These are phyloP conservation scores for Lodderomyces oxycetoniae DNA, from an alignment of 1,139 yeast species.

Conservation along the genomic window DNA sequence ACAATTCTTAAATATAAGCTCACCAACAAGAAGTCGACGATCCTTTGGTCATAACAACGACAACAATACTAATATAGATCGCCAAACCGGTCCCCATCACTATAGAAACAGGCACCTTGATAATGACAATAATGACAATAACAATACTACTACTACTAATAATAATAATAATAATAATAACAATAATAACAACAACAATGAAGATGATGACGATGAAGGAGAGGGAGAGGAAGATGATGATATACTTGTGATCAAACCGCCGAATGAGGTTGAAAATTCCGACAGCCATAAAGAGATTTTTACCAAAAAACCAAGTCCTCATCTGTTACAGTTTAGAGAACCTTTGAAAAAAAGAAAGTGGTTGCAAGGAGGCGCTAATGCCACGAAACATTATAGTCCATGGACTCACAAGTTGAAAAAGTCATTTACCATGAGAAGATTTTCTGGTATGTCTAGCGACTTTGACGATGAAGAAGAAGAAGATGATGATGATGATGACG, in stretches of 20 bases:
- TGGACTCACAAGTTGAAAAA: constrained; percentile 15
- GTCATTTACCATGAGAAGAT: constrained; percentile 21
- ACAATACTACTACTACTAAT: neutral
- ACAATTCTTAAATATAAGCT: constrained; percentile 8
- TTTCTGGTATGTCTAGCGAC: constrained; percentile 12
- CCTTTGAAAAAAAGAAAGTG: constrained; percentile 7
- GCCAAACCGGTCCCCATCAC: neutral
- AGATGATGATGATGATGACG: constrained; percentile 16
- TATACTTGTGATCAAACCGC: constrained; percentile 74
- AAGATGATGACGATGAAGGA: constrained; percentile 12
- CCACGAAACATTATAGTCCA: constrained; percentile 11
- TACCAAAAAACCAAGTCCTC: constrained; percentile 20
- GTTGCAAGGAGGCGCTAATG: constrained; percentile 8
- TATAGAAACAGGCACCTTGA: neutral
- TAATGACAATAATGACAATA: neutral
- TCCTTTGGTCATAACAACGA: neutral
- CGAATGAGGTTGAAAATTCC: constrained; percentile 59
- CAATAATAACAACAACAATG: neutral
- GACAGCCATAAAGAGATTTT: constrained; percentile 30
- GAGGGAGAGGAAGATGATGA: constrained; percentile 62
- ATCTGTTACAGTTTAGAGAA: constrained; percentile 18
- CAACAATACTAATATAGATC: neutral
- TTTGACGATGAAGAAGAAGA: constrained; percentile 13
- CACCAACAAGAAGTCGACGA: constrained; percentile 12
- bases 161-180: neutral